Evolutionary conservation across 164 flowering plant species (phyloP).

Genomic region (Taxillus chinensis): DNA sequence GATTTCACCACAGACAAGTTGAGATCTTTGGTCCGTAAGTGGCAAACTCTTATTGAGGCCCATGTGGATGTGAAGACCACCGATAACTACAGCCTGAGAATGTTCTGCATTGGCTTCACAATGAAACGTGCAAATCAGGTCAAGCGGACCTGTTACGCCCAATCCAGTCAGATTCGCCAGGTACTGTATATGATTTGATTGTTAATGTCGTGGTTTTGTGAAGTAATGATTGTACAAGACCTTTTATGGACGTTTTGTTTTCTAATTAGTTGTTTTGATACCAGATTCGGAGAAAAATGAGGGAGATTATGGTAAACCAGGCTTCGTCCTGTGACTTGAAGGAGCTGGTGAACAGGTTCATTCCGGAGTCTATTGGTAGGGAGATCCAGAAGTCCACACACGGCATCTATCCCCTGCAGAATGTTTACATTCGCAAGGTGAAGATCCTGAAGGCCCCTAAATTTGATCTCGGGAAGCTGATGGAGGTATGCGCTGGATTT

Average conservation of each 20-base stretch:
- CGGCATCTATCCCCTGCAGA: constrained; percentile 62
- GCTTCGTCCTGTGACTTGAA: constrained; percentile 58
- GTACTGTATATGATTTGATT: constrained; percentile 5
- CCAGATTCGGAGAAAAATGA: constrained; percentile 75
- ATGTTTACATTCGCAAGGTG: constrained; percentile 67
- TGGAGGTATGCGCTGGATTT: constrained; percentile 42
- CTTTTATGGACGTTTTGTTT: background rate
- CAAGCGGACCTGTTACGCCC: constrained; percentile 64
- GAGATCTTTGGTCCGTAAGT: constrained; percentile 31
- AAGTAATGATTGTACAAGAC: background rate
- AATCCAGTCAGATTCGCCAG: constrained; percentile 73
- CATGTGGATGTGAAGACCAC: constrained; percentile 37
- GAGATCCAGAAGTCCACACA: constrained; percentile 76
- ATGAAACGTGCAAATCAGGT: constrained; percentile 22
- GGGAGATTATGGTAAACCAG: constrained; percentile 62
- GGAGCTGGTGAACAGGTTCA: constrained; percentile 65
- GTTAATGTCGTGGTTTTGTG: background rate
- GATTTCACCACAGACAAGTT: background rate
- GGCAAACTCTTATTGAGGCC: constrained; percentile 55
- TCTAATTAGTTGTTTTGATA: background rate
- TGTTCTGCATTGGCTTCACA: constrained; percentile 21
- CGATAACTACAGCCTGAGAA: constrained; percentile 19
- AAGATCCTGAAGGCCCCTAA: constrained; percentile 84
- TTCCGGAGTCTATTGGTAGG: constrained; percentile 69
- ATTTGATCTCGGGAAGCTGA: constrained; percentile 70